A percentile compares a stretch with the other conserved stretches of the same genome.
These are phyloP conservation scores for Pythium grandisporangium DNA, from an alignment of 352 stramenopile genomes.

Conservation along the genomic window DNA sequence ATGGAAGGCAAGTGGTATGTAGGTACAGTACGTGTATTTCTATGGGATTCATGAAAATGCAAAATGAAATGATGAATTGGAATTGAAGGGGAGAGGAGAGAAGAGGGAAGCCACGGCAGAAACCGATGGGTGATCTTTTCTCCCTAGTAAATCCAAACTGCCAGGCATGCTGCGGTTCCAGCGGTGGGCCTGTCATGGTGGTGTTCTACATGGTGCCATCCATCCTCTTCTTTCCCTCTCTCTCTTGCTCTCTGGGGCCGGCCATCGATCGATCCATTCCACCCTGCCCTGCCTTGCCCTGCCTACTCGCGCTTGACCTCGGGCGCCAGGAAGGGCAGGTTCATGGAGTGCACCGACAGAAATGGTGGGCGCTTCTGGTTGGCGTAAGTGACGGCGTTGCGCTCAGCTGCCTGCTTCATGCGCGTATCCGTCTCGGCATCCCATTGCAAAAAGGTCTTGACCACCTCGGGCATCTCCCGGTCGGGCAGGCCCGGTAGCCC, in stretches of 20 bases:
- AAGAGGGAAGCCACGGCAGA: too few species aligned
- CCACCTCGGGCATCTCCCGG: constrained; percentile 34
- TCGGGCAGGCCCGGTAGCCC: constrained; percentile 29
- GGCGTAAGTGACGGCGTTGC: constrained; percentile 18
- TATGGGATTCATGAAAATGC: too few species aligned
- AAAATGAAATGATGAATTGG: too few species aligned
- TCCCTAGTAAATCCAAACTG: neutral
- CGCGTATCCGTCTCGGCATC: constrained; percentile 33
- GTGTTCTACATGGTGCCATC: neutral
- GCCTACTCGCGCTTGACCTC: constrained; percentile 8
- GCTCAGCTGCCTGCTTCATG: constrained; percentile 42
- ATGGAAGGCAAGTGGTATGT: too few species aligned
- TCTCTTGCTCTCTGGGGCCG: too few species aligned
- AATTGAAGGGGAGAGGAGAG: too few species aligned
- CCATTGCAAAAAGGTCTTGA: constrained; percentile 46
- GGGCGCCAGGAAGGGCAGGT: constrained; percentile 29
- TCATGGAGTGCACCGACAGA: constrained; percentile 58
- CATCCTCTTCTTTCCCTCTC: too few species aligned
- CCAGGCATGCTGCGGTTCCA: neutral
- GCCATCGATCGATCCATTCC: neutral
- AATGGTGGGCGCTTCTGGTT: constrained; percentile 20
- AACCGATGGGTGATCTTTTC: constrained; percentile 2
- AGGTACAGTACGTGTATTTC: too few species aligned
- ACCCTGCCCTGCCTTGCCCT: too few species aligned
- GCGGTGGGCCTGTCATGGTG: neutral